Evolutionary conservation across 495 filamentous ascomycete species (phyloP).

Genomic region (Penicillium verhagenii): DNA sequence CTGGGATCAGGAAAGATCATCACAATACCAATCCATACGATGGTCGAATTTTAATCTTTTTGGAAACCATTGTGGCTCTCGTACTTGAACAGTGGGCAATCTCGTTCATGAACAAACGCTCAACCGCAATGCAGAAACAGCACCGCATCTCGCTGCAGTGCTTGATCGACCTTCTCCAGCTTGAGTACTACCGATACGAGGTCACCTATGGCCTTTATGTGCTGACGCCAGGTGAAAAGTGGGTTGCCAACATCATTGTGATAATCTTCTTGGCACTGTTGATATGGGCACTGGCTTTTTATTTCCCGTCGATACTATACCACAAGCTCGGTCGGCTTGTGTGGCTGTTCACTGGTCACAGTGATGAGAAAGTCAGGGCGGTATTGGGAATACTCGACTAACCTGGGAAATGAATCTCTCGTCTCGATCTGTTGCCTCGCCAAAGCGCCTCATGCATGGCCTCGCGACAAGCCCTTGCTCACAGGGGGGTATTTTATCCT

Average conservation of each 20-base stretch:
- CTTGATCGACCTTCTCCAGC: constrained; percentile 53
- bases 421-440: constrained; percentile 15
- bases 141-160: constrained; percentile 31
- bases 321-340: constrained; percentile 35
- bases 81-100: too few relatives aligned
- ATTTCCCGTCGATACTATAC: constrained; percentile 42
- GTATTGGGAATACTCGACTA: constrained; percentile 33
- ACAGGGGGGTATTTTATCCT: neutral
- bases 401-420: constrained; percentile 17
- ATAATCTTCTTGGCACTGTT: constrained; percentile 34
- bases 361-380: constrained; percentile 29
- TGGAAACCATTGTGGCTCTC: too few relatives aligned
- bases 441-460: too few relatives aligned
- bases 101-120: constrained; percentile 38
- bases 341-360: constrained; percentile 45
- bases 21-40: too few relatives aligned
- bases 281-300: constrained; percentile 39
- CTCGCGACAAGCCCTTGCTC: constrained; percentile 1
- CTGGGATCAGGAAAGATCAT: too few relatives aligned
- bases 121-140: constrained; percentile 23
- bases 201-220: constrained; percentile 74
- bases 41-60: too few relatives aligned
- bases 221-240: constrained; percentile 67
- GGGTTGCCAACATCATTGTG: constrained; percentile 60
- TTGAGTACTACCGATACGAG: constrained; percentile 74